Base-by-base conservation (phyloP, 495 filamentous ascomycete genomes). In the Terfezia claveryi region DNA sequence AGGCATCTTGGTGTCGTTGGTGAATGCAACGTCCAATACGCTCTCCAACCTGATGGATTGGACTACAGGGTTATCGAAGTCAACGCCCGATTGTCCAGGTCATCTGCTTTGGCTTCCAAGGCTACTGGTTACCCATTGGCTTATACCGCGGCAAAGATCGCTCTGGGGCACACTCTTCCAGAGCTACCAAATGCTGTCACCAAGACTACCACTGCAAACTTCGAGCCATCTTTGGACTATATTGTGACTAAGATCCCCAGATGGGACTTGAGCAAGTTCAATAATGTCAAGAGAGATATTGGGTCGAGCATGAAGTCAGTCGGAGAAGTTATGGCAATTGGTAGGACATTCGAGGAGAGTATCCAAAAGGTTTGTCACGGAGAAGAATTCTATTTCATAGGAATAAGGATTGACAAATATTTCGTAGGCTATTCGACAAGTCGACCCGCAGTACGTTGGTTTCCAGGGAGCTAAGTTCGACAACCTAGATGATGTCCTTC, bases 51-150 rank as follows among this genome's bases (percentile, higher is more conserved):
- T 7, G 85, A 93, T 69, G 87, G 86, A 36, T 76, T 87, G 50
- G 91, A 96, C 70, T 96, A 94, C 72, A 80, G 89, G 69, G 89
- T 96, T 54, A 96, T 96, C 64, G 89, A 96, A 72, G 89, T 96
- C 67, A 96, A 98, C 65, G 91, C 91, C 57, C 85, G 91, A 75
- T 78, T 98, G 41, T 96, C 91, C 52, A 80, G 91, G 61, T 98
- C 91, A 36, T 98, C 91, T 23, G 91, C 89, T 14, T 75, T 98
- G 58, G 91, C 91, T 56, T 96, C 91, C 32, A 98, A 98, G 72
- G 91, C 91, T 50, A 98, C 91, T 12, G 91, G 91, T 51, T 98
- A 95, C 65, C 91, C 91, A 41, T 76, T 98, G 60, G 91, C 91
- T 23, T 98, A 94, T 67, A 92, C 87, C 49, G 92, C 91, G 55